Percentiles rank a stretch among this genome's conserved stretches.
These are phyloP conservation scores for Skeletonema tropicum DNA, from an alignment of 108 stramenopile genomes.

Conservation along the genomic window DNA sequence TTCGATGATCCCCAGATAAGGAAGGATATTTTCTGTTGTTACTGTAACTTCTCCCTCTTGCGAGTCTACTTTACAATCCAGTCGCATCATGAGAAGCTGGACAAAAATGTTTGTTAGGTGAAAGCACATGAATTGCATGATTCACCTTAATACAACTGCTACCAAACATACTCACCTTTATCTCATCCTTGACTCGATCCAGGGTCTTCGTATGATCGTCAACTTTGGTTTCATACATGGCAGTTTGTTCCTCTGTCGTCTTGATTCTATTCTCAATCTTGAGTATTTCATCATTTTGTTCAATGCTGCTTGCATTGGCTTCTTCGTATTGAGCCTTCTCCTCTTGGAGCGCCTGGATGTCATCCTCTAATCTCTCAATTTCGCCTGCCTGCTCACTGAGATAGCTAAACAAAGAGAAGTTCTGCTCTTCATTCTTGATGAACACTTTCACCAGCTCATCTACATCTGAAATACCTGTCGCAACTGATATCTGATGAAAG, in stretches of 20 bases:
- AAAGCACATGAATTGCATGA: neutral
- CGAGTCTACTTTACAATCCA: constrained; percentile 41
- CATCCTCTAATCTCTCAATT: constrained; percentile 71
- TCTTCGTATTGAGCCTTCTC: constrained; percentile 57
- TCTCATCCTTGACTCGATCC: constrained; percentile 70
- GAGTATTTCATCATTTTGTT: constrained; percentile 65
- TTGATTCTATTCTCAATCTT: constrained; percentile 70
- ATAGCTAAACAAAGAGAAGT: constrained; percentile 76
- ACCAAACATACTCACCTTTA: constrained; percentile 37
- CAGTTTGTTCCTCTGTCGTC: constrained; percentile 58
- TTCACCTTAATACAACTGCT: neutral
- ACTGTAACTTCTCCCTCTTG: constrained; percentile 49
- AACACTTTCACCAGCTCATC: constrained; percentile 69
- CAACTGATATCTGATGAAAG: constrained; percentile 73
- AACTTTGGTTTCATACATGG: constrained; percentile 65
- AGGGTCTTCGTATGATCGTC: constrained; percentile 55
- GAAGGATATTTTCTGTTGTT: constrained; percentile 80
- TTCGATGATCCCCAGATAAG: constrained; percentile 79
- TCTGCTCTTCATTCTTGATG: constrained; percentile 78
- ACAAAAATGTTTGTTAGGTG: neutral
- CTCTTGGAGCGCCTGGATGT: constrained; percentile 53
- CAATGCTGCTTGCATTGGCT: constrained; percentile 51
- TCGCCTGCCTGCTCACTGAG: constrained; percentile 76
- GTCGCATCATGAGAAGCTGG: constrained; percentile 54
- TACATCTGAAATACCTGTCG: constrained; percentile 70